Percentiles rank a stretch among this genome's conserved stretches.
Evolutionary conservation across 441 rosid species (phyloP).

Genomic region (Mallotus repandus): DNA sequence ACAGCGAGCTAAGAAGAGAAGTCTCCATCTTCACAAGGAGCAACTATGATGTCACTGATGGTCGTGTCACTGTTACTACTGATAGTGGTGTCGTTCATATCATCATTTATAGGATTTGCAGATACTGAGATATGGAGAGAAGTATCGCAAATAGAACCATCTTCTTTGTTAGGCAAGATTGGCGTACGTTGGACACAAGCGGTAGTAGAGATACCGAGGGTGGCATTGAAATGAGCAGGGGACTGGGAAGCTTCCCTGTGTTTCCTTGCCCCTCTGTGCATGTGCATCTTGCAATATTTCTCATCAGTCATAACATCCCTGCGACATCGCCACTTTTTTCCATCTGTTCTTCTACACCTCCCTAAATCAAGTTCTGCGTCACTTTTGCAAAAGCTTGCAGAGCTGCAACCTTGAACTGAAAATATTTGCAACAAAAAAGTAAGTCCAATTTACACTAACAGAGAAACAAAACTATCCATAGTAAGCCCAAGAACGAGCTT

Average conservation of each 20-base stretch:
- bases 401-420: slow-evolving; percentile 35
- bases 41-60: slow-evolving; percentile 41
- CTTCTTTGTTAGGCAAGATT: slow-evolving; percentile 15
- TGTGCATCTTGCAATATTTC: slow-evolving; percentile 61
- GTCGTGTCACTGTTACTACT: slow-evolving; percentile 61
- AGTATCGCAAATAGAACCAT: slow-evolving; percentile 21
- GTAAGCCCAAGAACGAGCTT: background rate
- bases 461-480: background rate
- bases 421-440: background rate
- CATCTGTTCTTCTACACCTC: slow-evolving; percentile 80
- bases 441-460: background rate
- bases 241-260: slow-evolving; percentile 22
- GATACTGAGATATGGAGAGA: slow-evolving; percentile 41
- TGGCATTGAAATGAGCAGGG: slow-evolving; percentile 15
- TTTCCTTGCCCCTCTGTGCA: slow-evolving; percentile 74
- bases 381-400: slow-evolving; percentile 24
- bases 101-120: slow-evolving; percentile 33
- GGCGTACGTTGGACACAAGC: background rate
- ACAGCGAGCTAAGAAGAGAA: slow-evolving; percentile 20
- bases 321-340: slow-evolving; percentile 75
- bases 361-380: slow-evolving; percentile 44
- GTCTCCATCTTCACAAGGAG: slow-evolving; percentile 24
- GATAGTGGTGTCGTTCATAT: slow-evolving; percentile 21
- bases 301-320: slow-evolving; percentile 47
- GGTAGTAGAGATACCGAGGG: background rate